Evolutionary conservation across 371 early-diverging fungal species (phyloP).

Genomic region (Rhizopus delemar): DNA sequence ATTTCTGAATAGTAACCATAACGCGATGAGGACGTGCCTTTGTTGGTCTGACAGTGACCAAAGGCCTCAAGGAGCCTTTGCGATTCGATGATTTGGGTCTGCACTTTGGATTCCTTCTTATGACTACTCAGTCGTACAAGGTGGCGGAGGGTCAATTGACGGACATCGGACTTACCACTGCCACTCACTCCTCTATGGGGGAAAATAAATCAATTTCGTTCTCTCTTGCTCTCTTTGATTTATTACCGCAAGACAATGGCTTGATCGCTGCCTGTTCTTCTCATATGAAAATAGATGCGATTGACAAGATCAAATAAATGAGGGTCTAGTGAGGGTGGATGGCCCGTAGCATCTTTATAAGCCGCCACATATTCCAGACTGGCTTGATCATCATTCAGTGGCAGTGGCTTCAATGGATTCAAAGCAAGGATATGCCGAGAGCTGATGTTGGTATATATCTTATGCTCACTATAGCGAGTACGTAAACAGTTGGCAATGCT

Average conservation of each 20-base stretch:
- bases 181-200: conserved; percentile 78
- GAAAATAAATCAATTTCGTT: conserved; percentile 16
- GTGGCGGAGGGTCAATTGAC: conserved; percentile 63
- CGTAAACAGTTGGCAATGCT: conserved; percentile 51
- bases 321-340: conserved; percentile 56
- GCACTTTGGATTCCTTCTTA: conserved; percentile 77
- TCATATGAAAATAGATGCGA: conserved; percentile 73
- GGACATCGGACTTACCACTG: conserved; percentile 82
- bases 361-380: conserved; percentile 74
- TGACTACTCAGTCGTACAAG: conserved; percentile 73
- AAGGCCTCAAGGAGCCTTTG: conserved; percentile 80
- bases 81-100: conserved; percentile 69
- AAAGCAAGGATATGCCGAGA: conserved; percentile 59
- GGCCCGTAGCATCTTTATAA: conserved; percentile 57
- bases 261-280: conserved; percentile 78
- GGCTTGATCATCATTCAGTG: conserved; percentile 58
- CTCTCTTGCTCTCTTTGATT: not conserved
- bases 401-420: conserved; percentile 52
- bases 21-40: conserved; percentile 79
- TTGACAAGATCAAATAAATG: conserved; percentile 82
- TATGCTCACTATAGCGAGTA: conserved; percentile 49
- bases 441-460: conserved; percentile 68
- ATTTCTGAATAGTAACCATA: conserved; percentile 89
- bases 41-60: conserved; percentile 74
- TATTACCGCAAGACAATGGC: conserved; percentile 65